Base-by-base conservation (phyloP, 129 eudicot genomes). In the Pseudognaphalium luteoalbum region DNA sequence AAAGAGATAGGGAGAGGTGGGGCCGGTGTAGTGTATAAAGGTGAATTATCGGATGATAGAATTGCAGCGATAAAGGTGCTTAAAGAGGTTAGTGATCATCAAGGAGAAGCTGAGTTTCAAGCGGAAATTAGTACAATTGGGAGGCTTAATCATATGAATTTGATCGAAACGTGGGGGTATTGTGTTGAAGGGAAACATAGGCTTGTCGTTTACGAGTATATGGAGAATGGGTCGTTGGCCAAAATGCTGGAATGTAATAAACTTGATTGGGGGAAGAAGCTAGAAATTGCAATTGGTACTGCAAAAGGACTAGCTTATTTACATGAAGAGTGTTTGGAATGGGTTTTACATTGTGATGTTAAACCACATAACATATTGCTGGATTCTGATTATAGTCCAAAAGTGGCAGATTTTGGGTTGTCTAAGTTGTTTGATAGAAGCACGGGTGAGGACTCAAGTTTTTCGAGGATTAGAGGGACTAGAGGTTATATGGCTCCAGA, bases 401-500 rank as follows among this genome's bases (percentile, higher is more conserved):
- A 86, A 64, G 84, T 83, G 17, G 85, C 87, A 0, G 86, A 87
- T 81, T 87, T 87, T 21, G 91, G 91, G 54, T 42, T 87, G 30
- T 79, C 87, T 3, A 87, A 81, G 68, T 12, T 84, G 51, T 51
- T 78, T 12, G 75, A 72, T 37, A 37, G 85, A 41, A 74, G 39
- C 14, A 50, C 74, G 5, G 52, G 0, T 0, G 81, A 66, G 17
- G n/a, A 84, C 51, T 78, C 84, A 3, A 79, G 76, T 8, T 78
- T 85, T 52, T 83, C 93, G 0, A 83, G 28, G 77, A 83, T 86
- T 4, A 80, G 93, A 25, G 90, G 93, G 56, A 88, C 93, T 4
- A 78, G 92, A 39, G 92, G 92, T 0, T 88, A 85, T 66, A 88
- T 88, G 93, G 88, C 92, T 29, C 92, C 90, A 2, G 90, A 88